Evolutionary conservation across 1,284 basidiomycete species (phyloP), one percentile per base, ranked within the genome.

Genomic region (Trichosporon faecale): DNA sequence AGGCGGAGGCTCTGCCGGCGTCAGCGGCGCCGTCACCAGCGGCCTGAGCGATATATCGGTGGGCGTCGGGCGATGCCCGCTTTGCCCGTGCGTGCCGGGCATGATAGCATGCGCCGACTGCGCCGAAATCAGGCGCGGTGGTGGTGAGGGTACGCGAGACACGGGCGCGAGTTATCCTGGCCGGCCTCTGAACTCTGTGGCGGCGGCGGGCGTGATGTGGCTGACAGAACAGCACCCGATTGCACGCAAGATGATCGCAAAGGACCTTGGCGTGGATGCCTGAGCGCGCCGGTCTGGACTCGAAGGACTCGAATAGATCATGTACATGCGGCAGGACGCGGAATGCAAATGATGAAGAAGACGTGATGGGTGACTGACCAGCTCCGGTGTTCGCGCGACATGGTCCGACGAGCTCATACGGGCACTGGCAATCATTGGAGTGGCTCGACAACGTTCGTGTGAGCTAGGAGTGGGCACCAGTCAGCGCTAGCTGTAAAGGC

Each of bases 221-320:
- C 63, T 55, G 61, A 65, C 31, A 40, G 16, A 21, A 9, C 66
- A 74, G 80, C 82, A 84, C 73, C 83, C 83, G 3, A 84, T 84
- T 61, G 82, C 83, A 2, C 76, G 82, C 60, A 81, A 82, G 74
- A 83, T 84, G 82, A 83, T 84, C 65, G 80, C 79, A 3, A 80
- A 79, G 74, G 83, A 82, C 69, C 71, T 83, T 2, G 80, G 79
- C 16, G 73, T 82, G 11, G 75, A 76, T 21, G 60, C 69, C 4
- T 73, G 46, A 61, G 57, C 18, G 29, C 27, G 49, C 49, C 49
- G 21, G 21, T 52, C 23, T 52, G 49, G 23, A 25, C 7, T 52
- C 21, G 21, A 23, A 52, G 49, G 12, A 25, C n/a, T 52, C 21
- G 21, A 52, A 25, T 25, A 25, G 21, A 25, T 52, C 49, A 52